Evolutionary conservation across 2,329 filamentous ascomycete species (phyloP), one percentile per base, ranked within the genome.

Genomic region (Diaporthe helianthi): DNA sequence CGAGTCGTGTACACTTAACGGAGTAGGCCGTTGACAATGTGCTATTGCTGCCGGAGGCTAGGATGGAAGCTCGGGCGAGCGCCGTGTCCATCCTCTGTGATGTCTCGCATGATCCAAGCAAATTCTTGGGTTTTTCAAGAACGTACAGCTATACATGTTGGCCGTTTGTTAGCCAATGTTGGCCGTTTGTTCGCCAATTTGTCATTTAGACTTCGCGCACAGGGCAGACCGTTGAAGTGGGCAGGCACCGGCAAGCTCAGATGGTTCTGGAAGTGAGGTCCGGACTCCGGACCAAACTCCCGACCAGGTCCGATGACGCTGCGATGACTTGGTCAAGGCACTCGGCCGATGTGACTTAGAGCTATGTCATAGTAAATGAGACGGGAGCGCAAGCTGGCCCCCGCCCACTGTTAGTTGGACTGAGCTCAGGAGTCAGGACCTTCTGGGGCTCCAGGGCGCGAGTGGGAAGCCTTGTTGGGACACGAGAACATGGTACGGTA

Each of bases 401-500:
- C 58, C 58, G 58, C 58, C 58, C 44, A 47, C 55, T 61, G 26
- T 61, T 47, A 61, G 55, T 61, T 58, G 36, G 54, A 58, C 33
- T 58, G 53, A 12, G 13, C 33, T 55, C 24, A 46, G 38, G 26
- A 17, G n/a, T 55, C 24, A 46, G 38, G 26, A 17, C 26, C 10
- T 47, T 10, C 17, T 33, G 31, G 10, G 36, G n/a, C n/a, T n/a
- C n/a, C n/a, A n/a, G n/a, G 36, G 6, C 24, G 24, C 17, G 17
- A 22, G 22, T 22, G 52, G 55, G 38, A 60, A 46, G 38, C 36
- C 8, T 31, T 38, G 13, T n/a, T 10, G 15, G n/a, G 26, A 61
- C 24, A 24, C 17, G 36, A 60, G 38, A 29, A 17, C 19, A 26
- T 15, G 24, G 24, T 33, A 9, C 5, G 31, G 9, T n/a, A 17